Evolutionary conservation across 2,329 filamentous ascomycete genomes (phyloP), one percentile per base, ranked within the genome.

Genomic region (Xylariales sp.): DNA sequence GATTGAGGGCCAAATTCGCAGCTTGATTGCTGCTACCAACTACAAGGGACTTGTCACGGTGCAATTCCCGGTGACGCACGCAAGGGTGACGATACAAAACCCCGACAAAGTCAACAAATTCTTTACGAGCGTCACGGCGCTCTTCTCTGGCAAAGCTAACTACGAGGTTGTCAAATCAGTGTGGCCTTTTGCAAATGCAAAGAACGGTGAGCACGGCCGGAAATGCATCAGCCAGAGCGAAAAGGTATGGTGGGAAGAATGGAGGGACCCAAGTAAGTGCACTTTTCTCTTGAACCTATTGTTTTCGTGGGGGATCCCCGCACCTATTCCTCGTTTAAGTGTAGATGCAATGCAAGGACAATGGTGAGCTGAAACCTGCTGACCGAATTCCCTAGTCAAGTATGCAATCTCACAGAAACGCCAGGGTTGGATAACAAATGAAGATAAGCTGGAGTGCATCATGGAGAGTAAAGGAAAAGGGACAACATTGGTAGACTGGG

Each of bases 121-220:
- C 76, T 83, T 88, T 71, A 85, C 84, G 12, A 83, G 80, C 30
- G 80, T 89, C 32, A 81, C 83, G 1, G 81, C 83, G 30, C 75
- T 88, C 1, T 87, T 88, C 70, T 79, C 80, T 0, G 85, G 85
- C 3, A 85, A 83, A 75, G 83, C 82, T 74, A 84, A 81, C 69
- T 88, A 87, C 70, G 86, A 87, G 75, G 84, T 87, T 2, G 81
- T 86, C 56, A 85, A 86, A 74, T 81, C 82, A 0, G 82, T 88
- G 1, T 89, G 86, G 86, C 86, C 86, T 3, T 88, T 87, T 76
- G 86, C 86, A 1, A 84, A 84, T 69, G 78, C 80, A 3, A 79
- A 75, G 73, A 83, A 77, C 70, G 84, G 79, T 46, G 84, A 84
- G 68, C 75, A 69, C n/a, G 82, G 75, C 12, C 80, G 83, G 56